Base-by-base conservation (phyloP, 139 green algal genomes). In the Ulvella scutata region DNA sequence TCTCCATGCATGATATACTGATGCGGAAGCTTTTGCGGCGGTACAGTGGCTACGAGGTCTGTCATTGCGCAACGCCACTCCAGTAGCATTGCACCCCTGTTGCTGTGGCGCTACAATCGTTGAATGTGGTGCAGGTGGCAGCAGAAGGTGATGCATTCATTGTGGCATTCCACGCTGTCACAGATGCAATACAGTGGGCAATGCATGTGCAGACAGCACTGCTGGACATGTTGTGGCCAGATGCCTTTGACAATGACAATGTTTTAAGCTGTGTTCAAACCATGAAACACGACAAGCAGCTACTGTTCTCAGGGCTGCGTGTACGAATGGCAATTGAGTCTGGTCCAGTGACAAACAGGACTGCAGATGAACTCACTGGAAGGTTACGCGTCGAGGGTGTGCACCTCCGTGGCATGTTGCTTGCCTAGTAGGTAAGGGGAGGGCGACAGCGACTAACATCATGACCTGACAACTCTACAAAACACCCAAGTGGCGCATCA, bases 61-160 rank as follows among this genome's bases (percentile, higher is more conserved):
- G n/a, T n/a, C n/a, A n/a, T n/a, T n/a, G n/a, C n/a, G n/a, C n/a
- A n/a, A n/a, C n/a, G n/a, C n/a, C n/a, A n/a, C n/a, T n/a, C n/a
- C n/a, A n/a, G n/a, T n/a, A n/a, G n/a, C n/a, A n/a, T n/a, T n/a
- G n/a, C n/a, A n/a, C n/a, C n/a, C n/a, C n/a, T n/a, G n/a, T n/a
- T n/a, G n/a, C n/a, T n/a, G n/a, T n/a, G n/a, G n/a, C n/a, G n/a
- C n/a, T n/a, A n/a, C n/a, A n/a, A n/a, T n/a, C n/a, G n/a, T n/a
- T n/a, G n/a, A n/a, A n/a, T n/a, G n/a, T n/a, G n/a, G n/a, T n/a
- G n/a, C n/a, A n/a, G n/a, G n/a, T n/a, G n/a, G 75, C 77, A 0
- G 84, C 82, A 0, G 82, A 86, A 74, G 79, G 82, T 3, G 82
- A 86, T 72, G 62, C 74, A 17, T 86, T 86, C 79, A 82, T 84